Evolutionary conservation across 805 yeast species (phyloP), one percentile per base, ranked within the genome.

Genomic region (Suhomyces tanzawaensis): DNA sequence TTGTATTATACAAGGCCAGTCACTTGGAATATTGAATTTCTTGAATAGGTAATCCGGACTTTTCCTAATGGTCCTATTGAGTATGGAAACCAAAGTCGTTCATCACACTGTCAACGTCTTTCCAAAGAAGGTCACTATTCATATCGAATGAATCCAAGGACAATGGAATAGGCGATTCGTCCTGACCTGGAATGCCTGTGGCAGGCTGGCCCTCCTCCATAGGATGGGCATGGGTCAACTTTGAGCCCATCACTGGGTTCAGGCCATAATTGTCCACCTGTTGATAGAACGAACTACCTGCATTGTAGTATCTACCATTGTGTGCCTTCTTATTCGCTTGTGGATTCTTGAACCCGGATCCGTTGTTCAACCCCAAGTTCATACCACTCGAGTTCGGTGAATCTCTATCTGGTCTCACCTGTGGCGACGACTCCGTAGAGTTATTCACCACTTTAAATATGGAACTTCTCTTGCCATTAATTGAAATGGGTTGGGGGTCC

Each of bases 21-120:
- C n/a, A n/a, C n/a, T n/a, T n/a, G n/a, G n/a, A n/a, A n/a, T n/a
- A n/a, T n/a, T n/a, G n/a, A n/a, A n/a, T n/a, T n/a, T n/a, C n/a
- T n/a, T n/a, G n/a, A n/a, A n/a, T n/a, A n/a, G n/a, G n/a, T n/a
- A n/a, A n/a, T n/a, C n/a, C n/a, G n/a, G n/a, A n/a, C n/a, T n/a
- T n/a, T n/a, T n/a, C n/a, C n/a, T n/a, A n/a, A n/a, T n/a, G n/a
- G n/a, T n/a, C n/a, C n/a, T n/a, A 39, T 7, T 32, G 71, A 3
- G 87, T 80, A 47, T 85, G 86, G 66, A 88, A 88, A 4, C 96
- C 96, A 62, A 87, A 88, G 54, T 87, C 95, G 54, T 85, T 86
- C 95, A 88, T 86, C 41, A 88, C 85, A 33, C 86, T 72, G 47
- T 87, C 95, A 19, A 88, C 90, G 54, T 88, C 95, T 53, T 82